Percentiles rank a stretch among this genome's conserved stretches.
Evolutionary conservation across 306 rosid genomes (phyloP).

Genomic region (Pyrus bretschneideri): DNA sequence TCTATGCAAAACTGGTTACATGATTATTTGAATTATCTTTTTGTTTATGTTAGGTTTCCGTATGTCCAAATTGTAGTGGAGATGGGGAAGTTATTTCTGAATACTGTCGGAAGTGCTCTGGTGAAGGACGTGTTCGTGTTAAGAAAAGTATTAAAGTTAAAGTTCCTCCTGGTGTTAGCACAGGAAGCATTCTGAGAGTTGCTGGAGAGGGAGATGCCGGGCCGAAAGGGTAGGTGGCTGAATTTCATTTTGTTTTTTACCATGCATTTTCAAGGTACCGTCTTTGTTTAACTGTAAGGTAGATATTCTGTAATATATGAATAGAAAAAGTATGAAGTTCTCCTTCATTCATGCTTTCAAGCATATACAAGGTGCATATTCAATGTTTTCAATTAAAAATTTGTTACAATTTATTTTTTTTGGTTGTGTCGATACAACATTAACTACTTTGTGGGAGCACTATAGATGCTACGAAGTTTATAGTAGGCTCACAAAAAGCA

Average conservation of each 20-base stretch:
- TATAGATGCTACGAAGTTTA: not conserved
- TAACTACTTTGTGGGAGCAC: not conserved
- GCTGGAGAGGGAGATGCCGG: conserved; percentile 93
- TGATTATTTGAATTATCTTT: not conserved
- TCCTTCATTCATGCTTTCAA: not conserved
- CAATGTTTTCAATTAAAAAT: not conserved
- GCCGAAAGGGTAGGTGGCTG: conserved; percentile 73
- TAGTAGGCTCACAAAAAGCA: not conserved
- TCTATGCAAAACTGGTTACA: not conserved
- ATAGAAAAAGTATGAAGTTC: not conserved
- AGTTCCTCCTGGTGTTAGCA: conserved; percentile 88
- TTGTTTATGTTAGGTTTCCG: conserved; percentile 60
- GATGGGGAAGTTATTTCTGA: conserved; percentile 91
- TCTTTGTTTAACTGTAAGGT: not conserved
- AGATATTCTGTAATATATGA: not conserved
- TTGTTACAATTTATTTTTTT: not conserved
- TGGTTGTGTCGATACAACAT: not conserved
- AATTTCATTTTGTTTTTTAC: conserved; percentile 2
- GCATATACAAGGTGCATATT: not conserved
- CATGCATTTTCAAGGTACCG: not conserved
- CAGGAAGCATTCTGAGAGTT: conserved; percentile 93
- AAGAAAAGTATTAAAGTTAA: conserved; percentile 85
- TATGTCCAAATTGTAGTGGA: conserved; percentile 89
- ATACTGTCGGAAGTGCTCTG: conserved; percentile 80
- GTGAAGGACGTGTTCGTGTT: conserved; percentile 73